phyloP scores from a whole-genome alignment of 805 yeast genomes.

The Barnettozyma siamensis region DNA sequence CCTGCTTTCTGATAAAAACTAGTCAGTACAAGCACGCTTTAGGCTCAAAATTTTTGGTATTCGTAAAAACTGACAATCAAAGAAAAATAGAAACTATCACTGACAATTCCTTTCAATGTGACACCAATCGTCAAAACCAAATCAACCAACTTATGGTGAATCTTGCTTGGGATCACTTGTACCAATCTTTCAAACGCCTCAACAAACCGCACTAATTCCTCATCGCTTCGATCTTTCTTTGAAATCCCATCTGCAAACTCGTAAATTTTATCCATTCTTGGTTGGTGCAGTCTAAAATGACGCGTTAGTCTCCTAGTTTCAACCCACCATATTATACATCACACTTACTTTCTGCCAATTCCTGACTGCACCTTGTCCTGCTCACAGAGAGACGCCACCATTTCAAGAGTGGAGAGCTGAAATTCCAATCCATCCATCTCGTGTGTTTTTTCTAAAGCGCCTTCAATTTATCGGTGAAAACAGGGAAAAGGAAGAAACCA shows the following conservation, averaged over 20 bases:
- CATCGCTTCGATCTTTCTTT: background rate
- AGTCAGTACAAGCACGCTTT: no score
- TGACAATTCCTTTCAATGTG: slow-evolving; percentile 9
- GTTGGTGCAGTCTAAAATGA: background rate
- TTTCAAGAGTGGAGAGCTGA: background rate
- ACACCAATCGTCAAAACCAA: slow-evolving; percentile 21
- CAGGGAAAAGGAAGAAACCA: background rate
- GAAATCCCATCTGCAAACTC: background rate
- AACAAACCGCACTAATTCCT: slow-evolving; percentile 4
- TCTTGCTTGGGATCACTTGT: slow-evolving; percentile 7
- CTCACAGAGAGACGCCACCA: background rate
- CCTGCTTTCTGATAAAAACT: slow-evolving; percentile 1
- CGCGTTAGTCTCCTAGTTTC: background rate
- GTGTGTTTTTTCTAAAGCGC: background rate
- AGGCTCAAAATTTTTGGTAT: no score
- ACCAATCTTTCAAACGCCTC: slow-evolving; percentile 11
- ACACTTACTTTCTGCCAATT: background rate
- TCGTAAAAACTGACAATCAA: slow-evolving; percentile 13
- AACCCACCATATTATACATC: no score
- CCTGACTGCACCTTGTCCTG: background rate
- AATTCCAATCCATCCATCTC: background rate
- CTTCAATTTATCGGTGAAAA: background rate
- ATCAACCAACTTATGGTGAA: slow-evolving; percentile 16
- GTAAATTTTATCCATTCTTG: background rate
- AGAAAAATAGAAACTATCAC: slow-evolving; percentile 22